Conservation (phyloP, 2,329 filamentous ascomycete genomes). For the Cryphonectria japonica region DNA sequence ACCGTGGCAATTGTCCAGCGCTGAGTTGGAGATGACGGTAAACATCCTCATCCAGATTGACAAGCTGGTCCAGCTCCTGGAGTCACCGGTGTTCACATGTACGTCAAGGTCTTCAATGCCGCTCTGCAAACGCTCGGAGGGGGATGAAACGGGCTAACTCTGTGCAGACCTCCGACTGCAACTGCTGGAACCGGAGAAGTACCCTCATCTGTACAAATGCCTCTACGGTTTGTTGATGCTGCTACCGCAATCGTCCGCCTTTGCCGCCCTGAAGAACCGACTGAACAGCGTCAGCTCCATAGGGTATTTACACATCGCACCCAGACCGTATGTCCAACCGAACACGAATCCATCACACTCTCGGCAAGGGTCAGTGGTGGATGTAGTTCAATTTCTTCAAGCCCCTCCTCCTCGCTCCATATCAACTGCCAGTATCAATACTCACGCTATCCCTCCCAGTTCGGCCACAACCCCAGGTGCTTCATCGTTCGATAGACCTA, state of each 20-base stretch:
- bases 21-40: constrained; percentile 97
- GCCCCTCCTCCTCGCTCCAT: constrained; percentile 27
- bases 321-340: constrained; percentile 67
- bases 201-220: constrained; percentile 95
- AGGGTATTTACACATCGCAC: constrained; percentile 86
- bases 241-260: constrained; percentile 95
- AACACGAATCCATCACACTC: constrained; percentile 37
- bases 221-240: constrained; percentile 97
- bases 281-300: constrained; percentile 97
- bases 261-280: constrained; percentile 93
- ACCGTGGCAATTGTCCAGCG: constrained; percentile 54
- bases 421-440: constrained; percentile 40
- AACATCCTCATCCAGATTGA: constrained; percentile 99
- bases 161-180: constrained; percentile 84
- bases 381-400: constrained; percentile 37
- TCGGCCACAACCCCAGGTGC: constrained; percentile 51
- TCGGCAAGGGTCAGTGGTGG: constrained; percentile 41
- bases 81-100: constrained; percentile 98
- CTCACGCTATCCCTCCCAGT: constrained; percentile 44
- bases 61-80: constrained; percentile 93
- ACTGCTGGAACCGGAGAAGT: constrained; percentile 91
- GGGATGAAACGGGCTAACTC: not conserved
- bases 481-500: constrained; percentile 71
- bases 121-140: not conserved
- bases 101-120: constrained; percentile 40